Conservation (phyloP, 768 basidiomycete species). For the Dioszegia crocea region DNA sequence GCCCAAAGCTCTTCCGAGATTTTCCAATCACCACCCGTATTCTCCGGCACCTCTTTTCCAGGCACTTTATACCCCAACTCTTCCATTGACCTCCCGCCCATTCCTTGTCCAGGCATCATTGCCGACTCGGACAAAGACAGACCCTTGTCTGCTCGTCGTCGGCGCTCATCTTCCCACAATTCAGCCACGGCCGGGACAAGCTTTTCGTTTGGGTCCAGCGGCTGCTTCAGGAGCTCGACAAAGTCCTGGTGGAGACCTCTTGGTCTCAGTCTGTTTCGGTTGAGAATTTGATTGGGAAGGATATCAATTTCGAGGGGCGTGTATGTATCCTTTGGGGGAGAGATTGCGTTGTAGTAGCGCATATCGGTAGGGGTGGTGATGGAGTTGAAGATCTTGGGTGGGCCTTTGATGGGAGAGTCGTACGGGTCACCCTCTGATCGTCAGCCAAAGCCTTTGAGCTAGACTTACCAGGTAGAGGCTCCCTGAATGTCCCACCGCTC, state of each 20-base stretch:
- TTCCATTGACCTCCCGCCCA: conserved; percentile 31
- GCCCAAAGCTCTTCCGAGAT: conserved; percentile 63
- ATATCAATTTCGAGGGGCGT: conserved; percentile 73
- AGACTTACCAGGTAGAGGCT: conserved; percentile 50
- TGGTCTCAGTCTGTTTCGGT: conserved; percentile 63
- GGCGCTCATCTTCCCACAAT: conserved; percentile 94
- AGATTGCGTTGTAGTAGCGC: conserved; percentile 31
- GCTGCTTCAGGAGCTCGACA: conserved; percentile 58
- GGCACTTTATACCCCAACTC: conserved; percentile 46
- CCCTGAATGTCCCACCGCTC: conserved; percentile 53
- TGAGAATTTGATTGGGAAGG: conserved; percentile 75
- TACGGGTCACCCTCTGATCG: conserved; percentile 42
- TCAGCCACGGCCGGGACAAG: conserved; percentile 84
- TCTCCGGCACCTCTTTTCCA: conserved; percentile 57
- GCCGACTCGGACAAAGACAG: conserved; percentile 64
- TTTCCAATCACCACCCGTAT: conserved; percentile 65
- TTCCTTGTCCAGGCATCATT: conserved; percentile 63
- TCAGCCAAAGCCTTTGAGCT: neutral
- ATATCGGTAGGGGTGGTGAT: conserved; percentile 39
- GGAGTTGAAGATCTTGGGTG: conserved; percentile 32
- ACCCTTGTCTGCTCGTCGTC: conserved; percentile 63
- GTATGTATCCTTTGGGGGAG: conserved; percentile 46
- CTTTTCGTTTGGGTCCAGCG: conserved; percentile 58
- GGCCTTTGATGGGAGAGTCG: conserved; percentile 22
- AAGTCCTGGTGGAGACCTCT: conserved; percentile 68